These are phyloP conservation scores for Microbotryum scabiosae DNA, from an alignment of 1,284 basidiomycete species.

Conservation along the genomic window DNA sequence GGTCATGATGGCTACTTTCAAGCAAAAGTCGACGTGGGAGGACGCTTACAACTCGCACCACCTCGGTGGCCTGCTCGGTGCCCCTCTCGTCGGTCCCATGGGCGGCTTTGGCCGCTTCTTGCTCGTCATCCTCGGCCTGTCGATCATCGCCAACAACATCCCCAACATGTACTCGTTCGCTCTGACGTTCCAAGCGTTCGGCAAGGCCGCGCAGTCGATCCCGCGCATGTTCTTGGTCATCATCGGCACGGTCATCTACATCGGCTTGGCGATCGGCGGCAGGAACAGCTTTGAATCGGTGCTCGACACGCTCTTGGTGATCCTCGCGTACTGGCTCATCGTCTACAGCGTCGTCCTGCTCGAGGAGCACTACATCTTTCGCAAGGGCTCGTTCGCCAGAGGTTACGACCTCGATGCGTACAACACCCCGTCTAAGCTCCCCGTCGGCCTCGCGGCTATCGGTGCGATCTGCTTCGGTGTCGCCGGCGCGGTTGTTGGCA, in stretches of 20 bases:
- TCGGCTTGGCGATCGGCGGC: conserved; percentile 39
- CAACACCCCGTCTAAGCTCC: conserved; percentile 33
- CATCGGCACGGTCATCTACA: conserved; percentile 34
- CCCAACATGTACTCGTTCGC: conserved; percentile 38
- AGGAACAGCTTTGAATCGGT: conserved; percentile 37
- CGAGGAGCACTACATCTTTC: conserved; percentile 43
- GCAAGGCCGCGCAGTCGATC: conserved; percentile 37
- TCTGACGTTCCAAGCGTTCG: conserved; percentile 38
- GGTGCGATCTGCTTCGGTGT: conserved; percentile 34
- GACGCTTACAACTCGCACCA: conserved; percentile 50
- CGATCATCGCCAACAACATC: conserved; percentile 39
- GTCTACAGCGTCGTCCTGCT: conserved; percentile 40
- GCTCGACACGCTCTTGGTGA: conserved; percentile 33
- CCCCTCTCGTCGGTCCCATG: conserved; percentile 33
- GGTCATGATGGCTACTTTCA: conserved; percentile 51
- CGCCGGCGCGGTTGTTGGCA: conserved; percentile 38
- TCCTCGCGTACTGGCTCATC: conserved; percentile 40
- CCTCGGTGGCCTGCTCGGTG: conserved; percentile 47
- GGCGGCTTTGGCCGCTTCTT: conserved; percentile 33
- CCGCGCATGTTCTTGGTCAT: conserved; percentile 40
- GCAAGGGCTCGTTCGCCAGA: conserved; percentile 34
- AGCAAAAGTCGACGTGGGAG: conserved; percentile 51
- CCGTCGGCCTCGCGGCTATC: conserved; percentile 37
- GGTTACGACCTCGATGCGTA: conserved; percentile 39
- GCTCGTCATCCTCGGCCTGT: conserved; percentile 36